Conservation (phyloP, 192 early-diverging fungal species). For the Chytriomyces hyalinus region DNA sequence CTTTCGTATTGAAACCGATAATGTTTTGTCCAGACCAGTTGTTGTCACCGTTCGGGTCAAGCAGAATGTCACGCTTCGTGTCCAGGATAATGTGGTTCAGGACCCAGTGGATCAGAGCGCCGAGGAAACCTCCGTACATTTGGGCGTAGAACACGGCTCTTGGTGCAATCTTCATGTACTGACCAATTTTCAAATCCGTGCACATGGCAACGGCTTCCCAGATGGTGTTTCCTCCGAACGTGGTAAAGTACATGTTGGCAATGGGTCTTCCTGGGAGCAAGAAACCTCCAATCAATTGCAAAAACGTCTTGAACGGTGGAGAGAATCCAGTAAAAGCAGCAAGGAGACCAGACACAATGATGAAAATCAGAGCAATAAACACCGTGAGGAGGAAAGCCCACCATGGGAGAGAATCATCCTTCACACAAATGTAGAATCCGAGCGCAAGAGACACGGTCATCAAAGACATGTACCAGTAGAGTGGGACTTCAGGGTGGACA, state of each 20-base stretch:
- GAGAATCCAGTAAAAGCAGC: constrained; percentile 1
- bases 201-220: constrained; percentile 66
- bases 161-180: constrained; percentile 60
- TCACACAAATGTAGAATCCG: constrained; percentile 9
- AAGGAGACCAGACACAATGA: constrained; percentile 56
- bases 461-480: constrained; percentile 72
- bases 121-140: constrained; percentile 66
- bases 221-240: constrained; percentile 64
- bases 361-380: constrained; percentile 56
- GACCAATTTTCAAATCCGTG: constrained; percentile 55
- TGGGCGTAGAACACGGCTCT: constrained; percentile 77
- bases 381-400: constrained; percentile 46
- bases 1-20: constrained; percentile 70
- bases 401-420: constrained; percentile 27
- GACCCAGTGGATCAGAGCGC: constrained; percentile 36
- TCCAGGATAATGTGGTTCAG: constrained; percentile 8
- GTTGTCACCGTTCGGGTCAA: constrained; percentile 50
- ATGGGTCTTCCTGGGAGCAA: constrained; percentile 60
- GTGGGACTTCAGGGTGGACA: constrained; percentile 75
- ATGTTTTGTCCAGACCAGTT: constrained; percentile 70
- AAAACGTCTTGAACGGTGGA: background rate
- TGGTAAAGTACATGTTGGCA: constrained; percentile 74
- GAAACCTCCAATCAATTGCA: constrained; percentile 25
- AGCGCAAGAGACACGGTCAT: constrained; percentile 16
- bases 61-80: constrained; percentile 20